phyloP scores from a whole-genome alignment of 208 protist species.

The Acanthamoeba rhysodes region DNA sequence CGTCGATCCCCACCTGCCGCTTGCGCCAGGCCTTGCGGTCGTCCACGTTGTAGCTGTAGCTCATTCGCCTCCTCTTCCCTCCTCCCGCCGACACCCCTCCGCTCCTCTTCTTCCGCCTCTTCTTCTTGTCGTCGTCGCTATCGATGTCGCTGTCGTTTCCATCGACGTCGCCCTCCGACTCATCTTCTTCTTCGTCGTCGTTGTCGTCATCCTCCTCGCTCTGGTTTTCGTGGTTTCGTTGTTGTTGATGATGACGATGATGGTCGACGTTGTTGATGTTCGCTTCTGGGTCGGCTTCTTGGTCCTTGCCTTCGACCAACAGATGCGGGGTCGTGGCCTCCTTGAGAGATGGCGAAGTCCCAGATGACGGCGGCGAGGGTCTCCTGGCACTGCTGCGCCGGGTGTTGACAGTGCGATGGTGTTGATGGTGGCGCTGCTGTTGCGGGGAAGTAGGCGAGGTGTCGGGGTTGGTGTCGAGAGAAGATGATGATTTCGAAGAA shows the following conservation, averaged over 20 bases:
- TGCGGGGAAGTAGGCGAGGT: neutral
- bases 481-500: neutral
- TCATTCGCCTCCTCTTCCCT: neutral
- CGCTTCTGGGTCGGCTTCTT: neutral
- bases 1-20: slow-evolving; percentile 32
- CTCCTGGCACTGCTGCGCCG: neutral
- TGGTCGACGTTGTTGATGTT: neutral
- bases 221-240: neutral
- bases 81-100: neutral
- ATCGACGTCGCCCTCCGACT: neutral
- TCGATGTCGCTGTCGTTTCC: neutral
- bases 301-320: neutral
- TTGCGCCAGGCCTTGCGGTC: slow-evolving; percentile 59
- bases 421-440: neutral
- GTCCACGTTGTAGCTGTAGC: slow-evolving; percentile 56
- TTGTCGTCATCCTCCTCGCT: neutral
- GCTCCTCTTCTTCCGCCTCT: neutral
- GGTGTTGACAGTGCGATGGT: neutral
- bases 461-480: neutral
- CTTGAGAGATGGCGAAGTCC: neutral
- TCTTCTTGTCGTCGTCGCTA: neutral
- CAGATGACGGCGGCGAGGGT: neutral
- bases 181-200: neutral
- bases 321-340: neutral
- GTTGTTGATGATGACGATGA: neutral